Evolutionary conservation across 2,329 filamentous ascomycete species (phyloP), one percentile per base, ranked within the genome.

Genomic region (Conoideocrella luteorostrata): DNA sequence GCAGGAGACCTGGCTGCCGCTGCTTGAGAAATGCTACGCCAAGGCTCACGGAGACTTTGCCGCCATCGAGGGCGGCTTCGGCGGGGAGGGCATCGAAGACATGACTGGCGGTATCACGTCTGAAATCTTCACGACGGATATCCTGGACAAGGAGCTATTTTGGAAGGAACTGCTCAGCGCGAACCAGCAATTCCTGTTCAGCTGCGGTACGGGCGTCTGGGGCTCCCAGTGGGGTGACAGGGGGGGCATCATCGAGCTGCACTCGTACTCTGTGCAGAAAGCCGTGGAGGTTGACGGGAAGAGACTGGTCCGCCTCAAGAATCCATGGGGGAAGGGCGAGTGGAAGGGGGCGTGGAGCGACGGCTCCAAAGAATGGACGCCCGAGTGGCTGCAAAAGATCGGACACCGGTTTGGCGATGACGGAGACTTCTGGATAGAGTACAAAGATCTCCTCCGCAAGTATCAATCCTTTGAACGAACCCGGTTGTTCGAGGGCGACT

Each of bases 281-380:
- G 76, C 77, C 4, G 70, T 75, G n/a, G 69, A 70, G 21, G 61
- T 77, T 7, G 71, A 73, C 23, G 74, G 80, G 50, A 70, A 75
- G 49, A 75, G 82, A 2, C 67, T 89, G 1, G 67, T 88, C 3
- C 73, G 81, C 40, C 66, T 88, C 30, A 76, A 72, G 50, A 93
- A 93, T 53, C 88, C 88, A 0, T 93, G 86, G 87, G 88, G 87
- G 1, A 80, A 80, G 50, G 79, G 77, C 24, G 87, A 89, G 62
- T 93, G 87, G 86, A 84, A 78, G 23, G 88, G 88, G 2, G 72
- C 85, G 2, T 93, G 87, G 86, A 82, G 78, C 4, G 88, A 93
- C 56, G 88, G 88, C 0, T 88, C 84, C 6, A 85, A 87, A 54
- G 82, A 91, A 61, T 94, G 88, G 88, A 91, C 85, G 1, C 72